Evolutionary conservation across 768 basidiomycete species (phyloP).

Genomic region (Tricholoma furcatifolium): DNA sequence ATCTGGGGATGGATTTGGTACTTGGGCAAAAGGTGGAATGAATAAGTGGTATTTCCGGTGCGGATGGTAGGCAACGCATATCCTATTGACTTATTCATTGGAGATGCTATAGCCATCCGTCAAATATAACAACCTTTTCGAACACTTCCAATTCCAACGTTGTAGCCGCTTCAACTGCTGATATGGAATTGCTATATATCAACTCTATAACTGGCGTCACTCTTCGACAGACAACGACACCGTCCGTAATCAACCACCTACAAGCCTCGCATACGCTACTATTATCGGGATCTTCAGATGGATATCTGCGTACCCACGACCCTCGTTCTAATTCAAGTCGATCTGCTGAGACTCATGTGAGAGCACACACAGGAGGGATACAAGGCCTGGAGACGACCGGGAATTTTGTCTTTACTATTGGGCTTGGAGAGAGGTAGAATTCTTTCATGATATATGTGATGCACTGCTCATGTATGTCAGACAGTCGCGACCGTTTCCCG

Average conservation of each 20-base stretch:
- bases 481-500: constrained; percentile 83
- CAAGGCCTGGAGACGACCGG: constrained; percentile 80
- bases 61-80: constrained; percentile 21
- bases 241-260: constrained; percentile 65
- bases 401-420: constrained; percentile 83
- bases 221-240: constrained; percentile 52
- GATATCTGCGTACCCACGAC: constrained; percentile 69
- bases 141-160: constrained; percentile 49
- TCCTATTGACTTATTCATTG: constrained; percentile 6
- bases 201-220: constrained; percentile 72
- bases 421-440: constrained; percentile 76
- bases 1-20: constrained; percentile 66
- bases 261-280: constrained; percentile 63
- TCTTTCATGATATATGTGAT: neutral
- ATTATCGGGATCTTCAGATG: constrained; percentile 72
- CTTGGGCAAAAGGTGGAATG: constrained; percentile 82
- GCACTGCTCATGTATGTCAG: constrained; percentile 37
- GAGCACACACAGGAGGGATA: constrained; percentile 80
- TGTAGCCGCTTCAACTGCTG: constrained; percentile 58
- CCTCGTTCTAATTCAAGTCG: constrained; percentile 59
- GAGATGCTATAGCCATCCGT: constrained; percentile 15
- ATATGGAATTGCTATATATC: constrained; percentile 64
- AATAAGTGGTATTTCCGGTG: constrained; percentile 83
- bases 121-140: constrained; percentile 38
- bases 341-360: constrained; percentile 54